Evolutionary conservation across 495 filamentous ascomycete genomes (phyloP), one percentile per base, ranked within the genome.

Genomic region (Chaetomium tenue): DNA sequence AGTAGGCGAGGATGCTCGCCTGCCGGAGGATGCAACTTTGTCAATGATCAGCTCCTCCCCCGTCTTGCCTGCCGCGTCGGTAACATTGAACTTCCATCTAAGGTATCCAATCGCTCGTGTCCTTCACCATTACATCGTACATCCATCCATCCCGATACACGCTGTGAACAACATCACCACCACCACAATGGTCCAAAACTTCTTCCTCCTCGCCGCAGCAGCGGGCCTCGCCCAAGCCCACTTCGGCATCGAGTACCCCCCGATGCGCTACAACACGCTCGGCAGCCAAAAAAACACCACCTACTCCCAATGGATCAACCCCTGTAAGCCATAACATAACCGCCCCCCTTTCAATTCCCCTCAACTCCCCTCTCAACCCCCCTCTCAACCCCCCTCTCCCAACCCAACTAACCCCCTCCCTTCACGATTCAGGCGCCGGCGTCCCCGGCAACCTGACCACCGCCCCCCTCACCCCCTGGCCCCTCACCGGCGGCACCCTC

Each of bases 391-490:
- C 46, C 47, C 15, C 51, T 40, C 44, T 25, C 12, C 33, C 23
- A 44, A 62, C 57, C 62, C 60, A 59, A 72, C 42, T 47, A 42
- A 44, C n/a, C 55, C 44, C 42, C 2, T 30, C 28, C 28, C 28
- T 6, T 6, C 2, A 30, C n/a, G 13, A 47, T 18, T 47, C 55
- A 87, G 86, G 85, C 72, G 86, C 79, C 50, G 80, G 80, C 52
- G 81, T 88, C 18, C 74, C 81, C 59, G 75, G 79, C 67, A 73
- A 76, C 56, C 63, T 68, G 28, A 66, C 71, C 25, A 71, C 60
- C 62, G 72, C 68, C 53, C 87, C 88, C 74, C 82, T 83, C 46
- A 89, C 86, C 46, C 74, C 80, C 47, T 89, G 87, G 87, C 84
- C 85, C 6, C 66, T 86, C 7, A 72, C 66, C 12, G 84, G 85